Evolutionary conservation across 2,329 filamentous ascomycete genomes (phyloP).

Genomic region (Parascedosporium putredinis): DNA sequence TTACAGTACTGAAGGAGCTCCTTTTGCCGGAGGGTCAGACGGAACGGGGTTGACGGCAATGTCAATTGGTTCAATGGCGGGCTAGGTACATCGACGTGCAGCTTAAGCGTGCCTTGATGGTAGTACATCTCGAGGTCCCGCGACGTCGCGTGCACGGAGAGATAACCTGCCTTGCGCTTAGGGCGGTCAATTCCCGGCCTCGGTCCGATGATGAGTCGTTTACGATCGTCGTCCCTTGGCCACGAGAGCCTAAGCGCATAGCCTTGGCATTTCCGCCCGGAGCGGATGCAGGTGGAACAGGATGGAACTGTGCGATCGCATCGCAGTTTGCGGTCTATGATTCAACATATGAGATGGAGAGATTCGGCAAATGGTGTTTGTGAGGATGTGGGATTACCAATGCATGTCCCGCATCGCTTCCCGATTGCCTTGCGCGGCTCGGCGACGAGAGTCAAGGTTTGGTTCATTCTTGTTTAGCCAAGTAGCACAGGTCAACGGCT

Average conservation of each 20-base stretch:
- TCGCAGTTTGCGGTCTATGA: constrained; percentile 7
- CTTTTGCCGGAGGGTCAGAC: neutral
- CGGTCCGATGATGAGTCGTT: constrained; percentile 13
- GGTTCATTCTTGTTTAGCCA: neutral
- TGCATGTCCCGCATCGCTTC: neutral
- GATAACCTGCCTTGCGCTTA: neutral
- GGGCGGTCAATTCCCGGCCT: too few relatives aligned
- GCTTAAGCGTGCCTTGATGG: neutral
- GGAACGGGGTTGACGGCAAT: neutral
- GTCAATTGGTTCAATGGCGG: neutral
- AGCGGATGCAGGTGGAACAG: neutral
- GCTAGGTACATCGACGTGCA: neutral
- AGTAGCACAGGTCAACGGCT: neutral
- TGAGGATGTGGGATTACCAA: constrained; percentile 11
- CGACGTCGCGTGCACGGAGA: constrained; percentile 16
- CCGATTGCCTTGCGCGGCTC: neutral
- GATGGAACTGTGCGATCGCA: constrained; percentile 4
- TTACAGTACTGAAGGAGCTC: constrained; percentile 11
- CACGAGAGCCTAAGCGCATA: constrained; percentile 19
- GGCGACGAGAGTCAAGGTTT: neutral
- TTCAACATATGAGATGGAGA: neutral
- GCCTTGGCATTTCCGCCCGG: neutral
- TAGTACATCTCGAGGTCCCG: constrained; percentile 14
- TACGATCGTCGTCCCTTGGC: constrained; percentile 17
- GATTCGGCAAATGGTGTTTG: constrained; percentile 17